Percentiles rank a stretch among this genome's conserved stretches.
Evolutionary conservation across 2,329 filamentous ascomycete genomes (phyloP).

Genomic region (Colletotrichum sp.): DNA sequence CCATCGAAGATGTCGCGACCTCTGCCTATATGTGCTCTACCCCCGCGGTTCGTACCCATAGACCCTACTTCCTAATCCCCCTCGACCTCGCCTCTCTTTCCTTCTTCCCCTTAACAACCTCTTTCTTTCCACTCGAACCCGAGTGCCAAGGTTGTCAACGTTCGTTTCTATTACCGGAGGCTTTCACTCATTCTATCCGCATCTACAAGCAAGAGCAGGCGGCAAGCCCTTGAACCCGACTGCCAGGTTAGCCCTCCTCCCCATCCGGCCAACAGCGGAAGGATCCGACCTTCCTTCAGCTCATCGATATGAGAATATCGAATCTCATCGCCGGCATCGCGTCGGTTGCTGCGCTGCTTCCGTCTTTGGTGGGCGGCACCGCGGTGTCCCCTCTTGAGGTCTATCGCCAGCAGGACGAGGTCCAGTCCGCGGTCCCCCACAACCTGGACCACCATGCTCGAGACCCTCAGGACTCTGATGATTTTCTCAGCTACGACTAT

Average conservation of each 20-base stretch:
- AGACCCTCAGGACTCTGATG: neutral
- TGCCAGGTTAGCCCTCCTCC: neutral
- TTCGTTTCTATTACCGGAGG: neutral
- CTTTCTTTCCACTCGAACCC: neutral
- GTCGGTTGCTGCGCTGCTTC: slow-evolving; percentile 35
- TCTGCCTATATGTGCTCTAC: slow-evolving; percentile 6
- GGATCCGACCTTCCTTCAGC: neutral
- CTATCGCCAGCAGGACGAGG: neutral
- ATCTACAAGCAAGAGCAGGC: neutral
- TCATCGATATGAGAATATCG: slow-evolving; percentile 38
- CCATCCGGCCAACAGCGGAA: neutral
- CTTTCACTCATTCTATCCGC: neutral
- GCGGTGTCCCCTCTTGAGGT: neutral
- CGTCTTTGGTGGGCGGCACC: slow-evolving; percentile 21
- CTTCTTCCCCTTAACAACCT: neutral
- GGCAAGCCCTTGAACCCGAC: neutral
- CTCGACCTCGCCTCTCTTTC: neutral
- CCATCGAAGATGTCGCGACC: neutral
- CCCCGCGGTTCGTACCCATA: neutral
- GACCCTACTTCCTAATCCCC: neutral
- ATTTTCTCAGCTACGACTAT: slow-evolving; percentile 16
- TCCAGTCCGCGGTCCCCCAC: neutral
- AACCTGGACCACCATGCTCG: neutral
- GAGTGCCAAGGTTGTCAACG: neutral
- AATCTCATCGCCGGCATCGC: slow-evolving; percentile 35